A percentile compares a stretch with the other conserved stretches of the same genome.
phyloP scores from a whole-genome alignment of 2,329 filamentous ascomycete genomes.

The Sphaerulina vaccinii region DNA sequence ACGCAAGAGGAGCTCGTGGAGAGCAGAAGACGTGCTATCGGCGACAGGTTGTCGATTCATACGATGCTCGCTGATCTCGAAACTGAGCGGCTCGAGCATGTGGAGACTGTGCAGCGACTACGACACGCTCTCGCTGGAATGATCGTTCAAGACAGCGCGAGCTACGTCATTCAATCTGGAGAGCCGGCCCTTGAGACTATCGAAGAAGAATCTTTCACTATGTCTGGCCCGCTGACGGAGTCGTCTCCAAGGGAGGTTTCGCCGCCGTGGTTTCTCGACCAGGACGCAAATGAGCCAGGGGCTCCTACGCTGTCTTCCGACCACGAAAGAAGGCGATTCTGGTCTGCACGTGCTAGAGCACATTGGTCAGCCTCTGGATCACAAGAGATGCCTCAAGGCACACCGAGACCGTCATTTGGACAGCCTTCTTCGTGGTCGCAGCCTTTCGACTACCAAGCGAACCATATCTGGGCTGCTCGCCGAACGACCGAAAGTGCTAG shows the following conservation, averaged over 20 bases:
- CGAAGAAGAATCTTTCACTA: too few species aligned
- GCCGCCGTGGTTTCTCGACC: too few species aligned
- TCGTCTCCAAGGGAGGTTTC: too few species aligned
- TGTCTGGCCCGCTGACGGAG: too few species aligned
- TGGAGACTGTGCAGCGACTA: neutral
- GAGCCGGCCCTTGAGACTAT: too few species aligned
- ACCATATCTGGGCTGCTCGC: conserved; percentile 4
- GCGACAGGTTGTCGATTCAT: neutral
- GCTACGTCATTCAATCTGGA: too few species aligned
- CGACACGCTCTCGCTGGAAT: too few species aligned
- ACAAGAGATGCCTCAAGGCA: neutral
- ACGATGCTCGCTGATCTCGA: neutral
- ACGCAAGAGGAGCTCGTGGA: neutral
- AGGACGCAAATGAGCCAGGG: too few species aligned
- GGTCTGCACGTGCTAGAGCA: too few species aligned
- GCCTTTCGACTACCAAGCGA: neutral
- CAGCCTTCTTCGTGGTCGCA: neutral
- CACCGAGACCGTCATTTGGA: neutral
- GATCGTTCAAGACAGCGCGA: too few species aligned
- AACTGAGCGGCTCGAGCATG: neutral
- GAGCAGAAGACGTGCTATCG: conserved; percentile 1
- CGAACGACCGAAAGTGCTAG: conserved; percentile 5
- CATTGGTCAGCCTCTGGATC: neutral
- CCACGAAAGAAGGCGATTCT: too few species aligned
- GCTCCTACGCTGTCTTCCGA: too few species aligned